Evolutionary conservation across 345 rosid species (phyloP), one percentile per base, ranked within the genome.

Genomic region (Camelina hispida): DNA sequence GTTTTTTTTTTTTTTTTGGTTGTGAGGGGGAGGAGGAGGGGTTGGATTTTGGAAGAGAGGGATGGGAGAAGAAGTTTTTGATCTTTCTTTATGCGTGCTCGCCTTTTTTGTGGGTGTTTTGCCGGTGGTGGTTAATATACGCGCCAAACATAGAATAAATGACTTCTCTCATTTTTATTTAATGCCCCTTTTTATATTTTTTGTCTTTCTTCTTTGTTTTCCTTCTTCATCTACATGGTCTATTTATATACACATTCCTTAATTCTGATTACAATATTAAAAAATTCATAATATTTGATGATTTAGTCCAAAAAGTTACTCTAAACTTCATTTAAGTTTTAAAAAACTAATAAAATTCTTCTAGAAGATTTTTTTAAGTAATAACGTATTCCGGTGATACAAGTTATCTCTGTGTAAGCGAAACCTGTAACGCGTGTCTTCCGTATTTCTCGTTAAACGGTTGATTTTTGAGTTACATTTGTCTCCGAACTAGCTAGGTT

Each of bases 141-240:
- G 88, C 91, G 89, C 96, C 93, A 88, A 87, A 84, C 69, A 51
- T 65, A 57, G 73, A 42, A 57, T 30, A 62, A 76, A 80, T 76
- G 71, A 76, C 79, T 73, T 75, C 38, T 73, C 25, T 80, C 71
- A 28, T 72, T 44, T 16, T 44, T 16, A 34, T 58, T 22, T 52
- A 62, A 22, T 34, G 35, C 57, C 22, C 11, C 34, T 15, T 8
- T 14, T 9, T 55, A 1, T 56, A 15, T 6, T 34, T 34, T 8
- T 34, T 7, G 1, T 6, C 37, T 34, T 34, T 34, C 37, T 34
- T 34, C 15, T 6, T 4, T 8, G 12, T 37, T 37, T 37, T 9
- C 42, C 11, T 30, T 35, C n/a, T 34, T 17, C 44, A 10, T 59
- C 12, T 16, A n/a, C 22, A 46, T 42, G 13, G 2, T 34, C 8